phyloP scores from a whole-genome alignment of 78 protist species.

The slime mould (Dictyostelium discoideum) region DNA sequence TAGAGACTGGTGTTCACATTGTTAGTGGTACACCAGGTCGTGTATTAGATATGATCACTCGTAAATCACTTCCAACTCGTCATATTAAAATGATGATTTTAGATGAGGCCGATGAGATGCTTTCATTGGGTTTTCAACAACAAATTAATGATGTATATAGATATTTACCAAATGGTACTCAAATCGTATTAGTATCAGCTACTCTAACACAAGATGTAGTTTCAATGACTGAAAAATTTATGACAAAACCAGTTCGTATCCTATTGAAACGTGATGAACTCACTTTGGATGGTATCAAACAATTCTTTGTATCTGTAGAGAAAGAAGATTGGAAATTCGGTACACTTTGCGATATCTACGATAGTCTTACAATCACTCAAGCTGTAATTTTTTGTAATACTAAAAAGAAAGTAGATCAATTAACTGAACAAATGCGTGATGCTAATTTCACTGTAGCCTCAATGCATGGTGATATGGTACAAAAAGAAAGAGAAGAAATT shows the following conservation, averaged over 20 bases:
- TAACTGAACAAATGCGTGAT: slow-evolving; percentile 93
- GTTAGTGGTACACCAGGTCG: slow-evolving; percentile 99
- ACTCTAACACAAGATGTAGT: slow-evolving; percentile 98
- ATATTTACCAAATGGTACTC: slow-evolving; percentile 95
- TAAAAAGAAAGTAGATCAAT: slow-evolving; percentile 91
- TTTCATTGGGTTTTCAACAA: slow-evolving; percentile 95
- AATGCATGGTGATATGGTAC: slow-evolving; percentile 98
- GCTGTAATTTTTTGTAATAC: slow-evolving; percentile 99
- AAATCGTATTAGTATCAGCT: slow-evolving; percentile 98
- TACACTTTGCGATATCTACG: slow-evolving; percentile 99
- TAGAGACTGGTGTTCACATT: slow-evolving; percentile 92
- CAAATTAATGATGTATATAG: slow-evolving; percentile 99
- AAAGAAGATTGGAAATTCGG: slow-evolving; percentile 99
- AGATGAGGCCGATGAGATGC: slow-evolving; percentile 99
- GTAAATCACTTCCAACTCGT: slow-evolving; percentile 88
- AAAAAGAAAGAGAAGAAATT: slow-evolving; percentile 94
- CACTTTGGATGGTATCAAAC: slow-evolving; percentile 98
- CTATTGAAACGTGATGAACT: slow-evolving; percentile 98
- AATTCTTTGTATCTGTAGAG: slow-evolving; percentile 98
- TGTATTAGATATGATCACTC: slow-evolving; percentile 96
- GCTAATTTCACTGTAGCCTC: slow-evolving; percentile 96
- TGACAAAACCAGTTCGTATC: slow-evolving; percentile 96
- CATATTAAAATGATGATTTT: slow-evolving; percentile 95
- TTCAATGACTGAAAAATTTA: slow-evolving; percentile 94
- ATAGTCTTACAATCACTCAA: slow-evolving; percentile 98